phyloP scores from a whole-genome alignment of 148 eudicot species.

The Cornus kousa region DNA sequence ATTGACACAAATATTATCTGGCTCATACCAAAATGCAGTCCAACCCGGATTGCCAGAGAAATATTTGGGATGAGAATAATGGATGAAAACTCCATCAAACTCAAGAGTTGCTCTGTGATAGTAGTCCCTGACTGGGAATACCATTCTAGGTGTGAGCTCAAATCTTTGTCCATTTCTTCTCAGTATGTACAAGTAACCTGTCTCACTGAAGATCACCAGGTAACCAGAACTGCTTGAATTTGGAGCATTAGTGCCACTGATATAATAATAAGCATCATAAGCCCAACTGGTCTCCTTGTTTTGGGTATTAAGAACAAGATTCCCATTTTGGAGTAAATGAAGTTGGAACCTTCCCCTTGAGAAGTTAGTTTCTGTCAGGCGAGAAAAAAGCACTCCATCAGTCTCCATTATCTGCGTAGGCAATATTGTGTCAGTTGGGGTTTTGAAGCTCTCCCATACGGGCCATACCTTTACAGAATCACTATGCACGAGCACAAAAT shows the following conservation, averaged over 20 bases:
- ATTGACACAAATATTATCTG: slow-evolving; percentile 23
- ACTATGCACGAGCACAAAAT: background rate
- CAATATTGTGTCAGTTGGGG: background rate
- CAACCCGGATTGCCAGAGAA: slow-evolving; percentile 9
- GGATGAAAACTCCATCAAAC: slow-evolving; percentile 27
- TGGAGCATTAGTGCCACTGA: background rate
- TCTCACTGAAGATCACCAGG: background rate
- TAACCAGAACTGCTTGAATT: background rate
- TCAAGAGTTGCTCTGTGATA: slow-evolving; percentile 27
- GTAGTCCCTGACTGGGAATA: background rate
- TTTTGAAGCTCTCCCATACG: background rate
- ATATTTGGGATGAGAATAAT: slow-evolving; percentile 18
- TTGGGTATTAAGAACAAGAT: slow-evolving; percentile 21
- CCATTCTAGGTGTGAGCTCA: background rate
- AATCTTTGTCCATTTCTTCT: background rate
- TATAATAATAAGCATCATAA: background rate
- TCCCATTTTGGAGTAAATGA: slow-evolving; percentile 23
- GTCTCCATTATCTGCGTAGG: background rate
- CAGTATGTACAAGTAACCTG: background rate
- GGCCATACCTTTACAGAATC: background rate
- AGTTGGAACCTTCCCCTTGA: slow-evolving; percentile 42
- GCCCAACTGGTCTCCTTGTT: background rate
- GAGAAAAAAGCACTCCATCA: background rate
- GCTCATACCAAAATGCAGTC: slow-evolving; percentile 1
- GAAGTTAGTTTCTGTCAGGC: slow-evolving; percentile 21